These are phyloP conservation scores for Chenopodium berlandieri DNA, from an alignment of 148 eudicot genomes.

Conservation along the genomic window DNA sequence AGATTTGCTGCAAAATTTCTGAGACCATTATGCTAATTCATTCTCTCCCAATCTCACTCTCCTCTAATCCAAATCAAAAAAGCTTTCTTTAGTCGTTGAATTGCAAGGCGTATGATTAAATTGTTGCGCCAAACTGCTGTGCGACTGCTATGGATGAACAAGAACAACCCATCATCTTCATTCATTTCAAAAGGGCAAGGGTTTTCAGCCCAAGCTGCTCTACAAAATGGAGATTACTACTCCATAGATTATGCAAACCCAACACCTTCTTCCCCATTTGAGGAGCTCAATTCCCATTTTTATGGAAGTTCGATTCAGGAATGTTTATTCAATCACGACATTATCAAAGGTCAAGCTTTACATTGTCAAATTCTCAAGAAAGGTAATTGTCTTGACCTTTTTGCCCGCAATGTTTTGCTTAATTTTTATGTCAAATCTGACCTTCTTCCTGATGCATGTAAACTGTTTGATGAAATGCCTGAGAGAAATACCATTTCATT, in stretches of 20 bases:
- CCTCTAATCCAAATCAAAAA: neutral
- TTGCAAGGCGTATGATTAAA: conserved; percentile 16
- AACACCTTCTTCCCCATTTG: neutral
- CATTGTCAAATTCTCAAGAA: conserved; percentile 58
- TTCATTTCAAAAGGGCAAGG: neutral
- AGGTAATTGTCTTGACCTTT: conserved; percentile 67
- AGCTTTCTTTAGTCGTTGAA: neutral
- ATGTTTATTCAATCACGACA: conserved; percentile 33
- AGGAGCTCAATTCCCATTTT: conserved; percentile 38
- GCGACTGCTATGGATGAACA: conserved; percentile 15
- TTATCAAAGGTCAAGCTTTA: conserved; percentile 39
- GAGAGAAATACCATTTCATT: conserved; percentile 54
- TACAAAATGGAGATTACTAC: neutral
- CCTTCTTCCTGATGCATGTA: conserved; percentile 41
- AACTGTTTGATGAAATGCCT: conserved; percentile 72
- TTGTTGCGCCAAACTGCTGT: conserved; percentile 21
- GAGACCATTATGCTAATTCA: no score
- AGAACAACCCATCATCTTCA: neutral
- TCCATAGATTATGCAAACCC: conserved; percentile 8
- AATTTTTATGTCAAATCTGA: conserved; percentile 56
- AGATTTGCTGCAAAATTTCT: no score
- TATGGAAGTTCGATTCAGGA: conserved; percentile 52
- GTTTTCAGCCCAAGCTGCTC: conserved; percentile 24
- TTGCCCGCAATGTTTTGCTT: conserved; percentile 57
- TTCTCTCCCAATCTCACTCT: neutral